Evolutionary conservation across 306 rosid species (phyloP).

Genomic region (Glycine tomentella): DNA sequence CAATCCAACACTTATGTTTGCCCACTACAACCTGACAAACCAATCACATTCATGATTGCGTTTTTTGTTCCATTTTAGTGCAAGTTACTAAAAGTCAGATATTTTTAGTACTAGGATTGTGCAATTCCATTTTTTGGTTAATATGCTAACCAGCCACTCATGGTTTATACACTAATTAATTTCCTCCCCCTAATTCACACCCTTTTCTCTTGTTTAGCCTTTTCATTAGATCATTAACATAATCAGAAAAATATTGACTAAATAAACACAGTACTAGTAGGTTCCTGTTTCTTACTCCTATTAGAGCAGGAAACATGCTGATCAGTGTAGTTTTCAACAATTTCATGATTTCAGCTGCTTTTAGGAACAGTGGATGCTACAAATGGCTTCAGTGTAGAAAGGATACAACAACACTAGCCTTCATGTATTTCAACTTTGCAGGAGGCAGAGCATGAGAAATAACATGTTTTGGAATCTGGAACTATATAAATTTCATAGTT

Average conservation of each 20-base stretch:
- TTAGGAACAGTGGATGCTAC: neutral
- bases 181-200: neutral
- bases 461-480: neutral
- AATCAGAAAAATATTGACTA: neutral
- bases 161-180: neutral
- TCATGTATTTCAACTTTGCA: neutral
- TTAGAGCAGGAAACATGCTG: no score
- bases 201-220: neutral
- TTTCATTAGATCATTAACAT: neutral
- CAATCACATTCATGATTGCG: conserved; percentile 8
- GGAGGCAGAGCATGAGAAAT: neutral
- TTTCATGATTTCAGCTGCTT: neutral
- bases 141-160: neutral
- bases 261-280: neutral
- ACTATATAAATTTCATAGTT: neutral
- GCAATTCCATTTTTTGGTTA: conserved; percentile 2
- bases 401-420: neutral
- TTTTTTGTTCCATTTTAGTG: conserved; percentile 6
- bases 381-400: neutral
- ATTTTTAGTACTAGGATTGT: neutral
- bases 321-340: neutral
- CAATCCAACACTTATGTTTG: conserved; percentile 12
- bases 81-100: neutral
- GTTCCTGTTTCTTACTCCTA: no score
- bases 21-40: conserved; percentile 29